Base-by-base conservation (phyloP, 371 early-diverging fungal genomes). In the Mucor piriformis region DNA sequence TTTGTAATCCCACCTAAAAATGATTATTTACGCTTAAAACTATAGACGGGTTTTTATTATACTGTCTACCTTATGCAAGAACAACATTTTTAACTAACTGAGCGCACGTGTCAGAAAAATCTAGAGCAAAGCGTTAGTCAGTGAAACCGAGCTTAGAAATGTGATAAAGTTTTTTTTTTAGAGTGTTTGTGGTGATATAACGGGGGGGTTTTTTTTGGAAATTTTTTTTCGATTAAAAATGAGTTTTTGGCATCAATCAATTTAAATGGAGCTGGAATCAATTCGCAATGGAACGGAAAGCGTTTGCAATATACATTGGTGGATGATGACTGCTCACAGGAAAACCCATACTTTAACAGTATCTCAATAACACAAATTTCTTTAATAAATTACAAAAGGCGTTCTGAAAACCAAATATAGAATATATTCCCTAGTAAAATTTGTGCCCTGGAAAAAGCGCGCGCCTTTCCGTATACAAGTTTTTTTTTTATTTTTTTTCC, bases 21-120 rank as follows among this genome's bases (percentile, higher is more conserved):
- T 29, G 29, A 1, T 29, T 29, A 29, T 29, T 29, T 29, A 8
- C 56, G 56, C 56, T 46, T 56, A 56, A 56, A 46, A 23, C 6
- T 56, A 56, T 56, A 56, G n/a, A 46, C 56, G 56, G 24, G 8
- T 56, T 56, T 56, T 34, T 46, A 18, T 34, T 44, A 15, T 18
- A 10, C 33, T 32, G 46, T 46, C 56, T 46, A 46, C 46, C 29
- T 46, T 34, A 32, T 44, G 23, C 44, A 23, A 23, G 8, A 49
- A 50, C 50, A 49, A 50, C 8, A 29, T 38, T 29, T 57, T 50
- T 12, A 57, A 50, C 29, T 8, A 38, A 21, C 18, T 20, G 12
- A 21, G 4, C 23, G 15, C 58, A 57, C 58, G 58, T 57, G 58
- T 50, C 38, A 20, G 4, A 15, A 29, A 20, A 23, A 35, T 6